Percentiles rank a stretch among this genome's conserved stretches.
Conservation (phyloP, 345 rosid genomes). For the Lepidium sativum region DNA sequence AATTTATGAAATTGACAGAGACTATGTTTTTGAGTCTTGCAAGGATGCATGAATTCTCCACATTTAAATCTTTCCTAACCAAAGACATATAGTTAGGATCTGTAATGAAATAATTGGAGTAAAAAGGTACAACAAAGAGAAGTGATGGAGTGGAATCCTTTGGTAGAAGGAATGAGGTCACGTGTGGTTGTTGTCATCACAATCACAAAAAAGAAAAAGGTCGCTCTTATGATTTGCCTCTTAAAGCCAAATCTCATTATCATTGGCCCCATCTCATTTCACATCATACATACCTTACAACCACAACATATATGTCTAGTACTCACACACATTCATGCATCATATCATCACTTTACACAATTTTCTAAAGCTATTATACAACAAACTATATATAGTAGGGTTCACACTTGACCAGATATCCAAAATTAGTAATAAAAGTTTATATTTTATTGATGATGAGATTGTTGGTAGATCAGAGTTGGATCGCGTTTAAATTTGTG, state of each 20-base stretch:
- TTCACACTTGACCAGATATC: slow-evolving; percentile 17
- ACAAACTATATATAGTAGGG: background rate
- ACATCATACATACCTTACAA: slow-evolving; percentile 22
- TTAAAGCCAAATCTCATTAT: slow-evolving; percentile 13
- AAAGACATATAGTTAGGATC: background rate
- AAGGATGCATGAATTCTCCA: no score
- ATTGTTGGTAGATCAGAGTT: no score
- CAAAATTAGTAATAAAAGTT: background rate
- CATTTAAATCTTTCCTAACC: no score
- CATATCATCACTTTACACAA: background rate
- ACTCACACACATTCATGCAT: slow-evolving; percentile 22
- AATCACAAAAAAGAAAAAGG: background rate
- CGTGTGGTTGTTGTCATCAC: slow-evolving; percentile 27
- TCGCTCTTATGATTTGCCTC: slow-evolving; percentile 21
- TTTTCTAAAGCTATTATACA: slow-evolving; percentile 3
- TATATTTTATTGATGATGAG: no score
- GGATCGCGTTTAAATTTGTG: no score
- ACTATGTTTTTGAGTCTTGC: no score
- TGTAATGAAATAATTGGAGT: slow-evolving; percentile 9
- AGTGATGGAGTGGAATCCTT: slow-evolving; percentile 10
- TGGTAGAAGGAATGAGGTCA: slow-evolving; percentile 22
- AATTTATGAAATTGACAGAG: no score
- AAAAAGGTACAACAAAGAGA: slow-evolving; percentile 2
- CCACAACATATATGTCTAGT: slow-evolving; percentile 5
- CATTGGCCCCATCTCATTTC: slow-evolving; percentile 21